Evolutionary conservation across 1,139 yeast species (phyloP).

Genomic region (Kodamaea derodonti): DNA sequence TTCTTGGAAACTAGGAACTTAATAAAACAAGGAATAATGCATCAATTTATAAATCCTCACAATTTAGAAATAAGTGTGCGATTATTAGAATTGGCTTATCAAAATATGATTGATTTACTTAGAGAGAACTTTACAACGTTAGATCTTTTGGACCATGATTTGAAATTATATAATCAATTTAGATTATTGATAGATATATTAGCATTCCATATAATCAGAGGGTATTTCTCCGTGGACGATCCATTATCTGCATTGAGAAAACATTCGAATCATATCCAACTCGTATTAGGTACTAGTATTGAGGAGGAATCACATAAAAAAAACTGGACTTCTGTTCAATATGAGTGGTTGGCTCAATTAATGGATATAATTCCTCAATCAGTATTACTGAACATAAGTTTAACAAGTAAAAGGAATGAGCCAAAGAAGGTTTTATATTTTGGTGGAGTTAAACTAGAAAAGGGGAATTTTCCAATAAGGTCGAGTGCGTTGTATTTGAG

Average conservation of each 20-base stretch:
- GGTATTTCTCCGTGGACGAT: slow-evolving; percentile 58
- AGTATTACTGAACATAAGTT: slow-evolving; percentile 22
- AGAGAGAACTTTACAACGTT: slow-evolving; percentile 16
- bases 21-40: slow-evolving; percentile 35
- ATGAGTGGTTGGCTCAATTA: slow-evolving; percentile 57
- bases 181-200: slow-evolving; percentile 54
- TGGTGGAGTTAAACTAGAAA: slow-evolving; percentile 35
- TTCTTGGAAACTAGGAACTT: slow-evolving; percentile 39
- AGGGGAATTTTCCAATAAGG: slow-evolving; percentile 23
- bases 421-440: slow-evolving; percentile 14
- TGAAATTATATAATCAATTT: slow-evolving; percentile 23
- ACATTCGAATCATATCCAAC: slow-evolving; percentile 59
- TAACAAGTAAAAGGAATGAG: slow-evolving; percentile 7
- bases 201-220: slow-evolving; percentile 61
- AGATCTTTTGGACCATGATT: slow-evolving; percentile 27
- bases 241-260: slow-evolving; percentile 58
- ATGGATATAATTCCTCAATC: slow-evolving; percentile 42
- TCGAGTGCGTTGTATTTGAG: slow-evolving; percentile 29
- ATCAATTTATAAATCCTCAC: slow-evolving; percentile 32
- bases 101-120: slow-evolving; percentile 26
- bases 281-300: slow-evolving; percentile 17
- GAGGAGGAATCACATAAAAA: slow-evolving; percentile 10
- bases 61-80: slow-evolving; percentile 31
- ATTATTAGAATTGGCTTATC: slow-evolving; percentile 33
- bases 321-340: slow-evolving; percentile 44